Base-by-base conservation (phyloP, 1,284 basidiomycete species). In the Leccinum angustisporum region DNA sequence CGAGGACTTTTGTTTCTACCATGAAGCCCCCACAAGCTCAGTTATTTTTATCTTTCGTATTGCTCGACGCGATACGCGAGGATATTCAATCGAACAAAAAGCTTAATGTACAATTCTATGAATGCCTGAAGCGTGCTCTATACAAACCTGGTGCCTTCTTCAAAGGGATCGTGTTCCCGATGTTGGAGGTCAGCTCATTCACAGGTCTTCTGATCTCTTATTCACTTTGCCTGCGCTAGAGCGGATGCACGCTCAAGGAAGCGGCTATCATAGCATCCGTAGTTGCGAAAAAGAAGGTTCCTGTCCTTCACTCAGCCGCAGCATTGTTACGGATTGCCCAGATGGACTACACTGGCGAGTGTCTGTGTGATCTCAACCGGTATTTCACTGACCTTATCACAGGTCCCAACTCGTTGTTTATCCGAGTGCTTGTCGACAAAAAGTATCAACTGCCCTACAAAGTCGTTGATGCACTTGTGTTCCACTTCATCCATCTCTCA, bases 101-200 rank as follows among this genome's bases (percentile, higher is more conserved):
- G 73, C 81, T 98, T 55, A 91, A 93, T 70, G 91, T 95, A 30
- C 97, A 99, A 66, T 92, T 95, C 66, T 99, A 97, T 72, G 94
- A 97, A 73, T 89, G 91, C 27, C 77, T 99, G 68, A 97, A 95
- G 75, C 90, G 95, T 68, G 86, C 94, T 10, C 78, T 99, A 63
- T 99, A 97, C 78, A 99, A 99, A 77, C 97, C 97, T 4, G 92
- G 92, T 1, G 96, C 97, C 1, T 98, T 98, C 75, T 99, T 99
- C 84, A 99, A 99, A 77, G 97, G 97, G 4, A 90, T 99, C 63
- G 83, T 99, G 40, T 99, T 99, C 76, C 97, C 97, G 1, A 82
- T 99, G 70, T 86, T 97, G 66, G 95, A 97, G 72, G 94, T 94
- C 69, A 63, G 88, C 77, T 25, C 52, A 46, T 63, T 48, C 31